These are phyloP conservation scores for Pythium monospermum DNA, from an alignment of 352 stramenopile species.

Conservation along the genomic window DNA sequence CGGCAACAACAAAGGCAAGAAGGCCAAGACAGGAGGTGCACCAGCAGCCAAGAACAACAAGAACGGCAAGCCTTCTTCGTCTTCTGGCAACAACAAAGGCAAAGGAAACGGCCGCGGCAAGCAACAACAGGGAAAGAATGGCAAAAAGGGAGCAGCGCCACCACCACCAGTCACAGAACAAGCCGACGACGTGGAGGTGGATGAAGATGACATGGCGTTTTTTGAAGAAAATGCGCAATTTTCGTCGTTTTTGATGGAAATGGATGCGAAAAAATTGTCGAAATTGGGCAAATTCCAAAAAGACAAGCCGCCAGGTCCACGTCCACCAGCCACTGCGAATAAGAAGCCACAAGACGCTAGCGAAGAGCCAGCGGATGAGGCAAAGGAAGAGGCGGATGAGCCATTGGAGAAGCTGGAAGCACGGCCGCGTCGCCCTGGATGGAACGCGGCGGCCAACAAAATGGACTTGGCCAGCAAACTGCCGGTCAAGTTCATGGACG, in stretches of 20 bases:
- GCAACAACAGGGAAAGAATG: too few relatives aligned
- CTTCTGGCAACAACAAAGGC: too few relatives aligned
- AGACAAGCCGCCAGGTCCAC: conserved; percentile 23
- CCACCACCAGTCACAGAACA: conserved; percentile 35
- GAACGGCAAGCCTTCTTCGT: conserved; percentile 47
- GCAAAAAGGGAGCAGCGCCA: too few relatives aligned
- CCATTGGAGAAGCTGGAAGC: conserved; percentile 78
- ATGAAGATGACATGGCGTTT: conserved; percentile 78
- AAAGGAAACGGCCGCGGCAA: too few relatives aligned
- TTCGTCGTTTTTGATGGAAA: conserved; percentile 72
- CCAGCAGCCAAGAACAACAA: conserved; percentile 16
- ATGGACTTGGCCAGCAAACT: conserved; percentile 66
- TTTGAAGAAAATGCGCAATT: conserved; percentile 64
- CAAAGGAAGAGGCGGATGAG: conserved; percentile 35
- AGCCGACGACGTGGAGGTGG: conserved; percentile 59
- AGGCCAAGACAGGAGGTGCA: background rate
- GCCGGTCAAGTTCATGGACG: conserved; percentile 85
- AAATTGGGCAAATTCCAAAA: conserved; percentile 37
- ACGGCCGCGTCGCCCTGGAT: conserved; percentile 52
- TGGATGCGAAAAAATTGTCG: conserved; percentile 64
- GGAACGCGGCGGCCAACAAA: conserved; percentile 44
- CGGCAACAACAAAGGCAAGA: background rate
- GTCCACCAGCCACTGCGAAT: conserved; percentile 2
- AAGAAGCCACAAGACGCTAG: background rate
- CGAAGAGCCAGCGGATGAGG: conserved; percentile 16